Evolutionary conservation across 163 green algal genomes (phyloP), one percentile per base, ranked within the genome.

Genomic region (Prototheca wickerhamii): DNA sequence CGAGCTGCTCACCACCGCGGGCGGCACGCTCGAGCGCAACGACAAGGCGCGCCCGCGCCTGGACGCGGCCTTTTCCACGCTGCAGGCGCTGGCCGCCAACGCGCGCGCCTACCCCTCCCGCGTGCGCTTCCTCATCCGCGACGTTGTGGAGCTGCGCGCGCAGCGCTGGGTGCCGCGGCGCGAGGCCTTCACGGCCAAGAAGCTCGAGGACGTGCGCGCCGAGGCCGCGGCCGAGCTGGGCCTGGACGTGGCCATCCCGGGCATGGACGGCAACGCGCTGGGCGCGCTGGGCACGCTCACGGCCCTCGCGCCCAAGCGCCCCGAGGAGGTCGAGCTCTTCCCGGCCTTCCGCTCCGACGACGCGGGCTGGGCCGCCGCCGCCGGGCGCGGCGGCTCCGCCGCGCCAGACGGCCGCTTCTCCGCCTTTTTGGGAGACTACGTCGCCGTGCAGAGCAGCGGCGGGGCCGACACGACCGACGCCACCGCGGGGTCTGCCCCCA

Each of bases 201-300:
- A 93, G 78, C 79, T 96, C 54, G 84, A 92, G 28, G 86, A 96
- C 65, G 87, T 97, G 49, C 83, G 89, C 68, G 80, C 77, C 18
- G 87, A 96, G 72, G 92, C 89, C 6, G 81, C 90, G 68, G 85
- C 80, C 7, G 90, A 94, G 77, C 82, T 96, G 67, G 90, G 90
- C 60, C 76, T 93, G 50, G 71, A 78, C 7, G 58, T 76, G 10
- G 40, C 73, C 26, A 63, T 92, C 55, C 78, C 84, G 12, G 72
- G 69, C 30, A 76, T 94, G 64, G 76, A 80, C 33, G 58, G 63
- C 40, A 57, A 55, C 21, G 20, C 18, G 1, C 2, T 34, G 17
- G 44, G 44, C 49, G 42, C 42, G n/a, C 60, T 65, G 28, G 53
- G 28, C 53, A 25, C 29, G 6, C 53, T 60, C 53, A 40, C 71